Evolutionary conservation across 2,329 filamentous ascomycete species (phyloP), one percentile per base, ranked within the genome.

Genomic region (Aspergillus brasiliensis): DNA sequence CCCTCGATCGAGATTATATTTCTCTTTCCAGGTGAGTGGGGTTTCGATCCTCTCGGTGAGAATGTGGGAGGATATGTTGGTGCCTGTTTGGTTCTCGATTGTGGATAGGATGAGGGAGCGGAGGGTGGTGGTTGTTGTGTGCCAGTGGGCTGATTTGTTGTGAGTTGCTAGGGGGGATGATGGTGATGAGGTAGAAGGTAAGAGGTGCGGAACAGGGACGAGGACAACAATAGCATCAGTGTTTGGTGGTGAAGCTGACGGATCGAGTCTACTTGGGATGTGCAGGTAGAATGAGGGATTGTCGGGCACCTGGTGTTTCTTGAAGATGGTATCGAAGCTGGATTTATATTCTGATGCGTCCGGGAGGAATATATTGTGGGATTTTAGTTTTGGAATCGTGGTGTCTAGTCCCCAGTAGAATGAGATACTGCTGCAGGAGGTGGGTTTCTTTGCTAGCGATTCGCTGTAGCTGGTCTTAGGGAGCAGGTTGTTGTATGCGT

Each of bases 271-370:
- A 49, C 84, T 88, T 0, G 90, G 90, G 0, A 92, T 88, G 70
- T 92, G 91, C 74, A 92, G 84, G 74, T 92, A 92, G 78, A 92
- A 92, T 58, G 85, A 88, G 0, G 89, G 89, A 60, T 91, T 82
- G 1, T 82, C 73, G 1, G 90, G 90, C 8, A 92, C 85, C 2
- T 82, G 76, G 61, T 91, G 86, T 28, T 84, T 78, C 64, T 89
- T 86, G 81, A 92, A 92, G 60, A 92, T 92, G 60, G 84, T 83
- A 73, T 92, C 89, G 68, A 92, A 92, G n/a, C 84, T 88, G 66
- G 89, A 86, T 53, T 81, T 81, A 72, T 91, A 92, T 64, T 89
- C 82, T 66, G 91, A 86, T 2, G 89, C 88, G 2, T 4, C 10
- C 1, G 31, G 11, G 6, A 92, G 83, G 78, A 92, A 92, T 67